Evolutionary conservation across 2,329 filamentous ascomycete species (phyloP).

Genomic region (Fusarium robinianum): DNA sequence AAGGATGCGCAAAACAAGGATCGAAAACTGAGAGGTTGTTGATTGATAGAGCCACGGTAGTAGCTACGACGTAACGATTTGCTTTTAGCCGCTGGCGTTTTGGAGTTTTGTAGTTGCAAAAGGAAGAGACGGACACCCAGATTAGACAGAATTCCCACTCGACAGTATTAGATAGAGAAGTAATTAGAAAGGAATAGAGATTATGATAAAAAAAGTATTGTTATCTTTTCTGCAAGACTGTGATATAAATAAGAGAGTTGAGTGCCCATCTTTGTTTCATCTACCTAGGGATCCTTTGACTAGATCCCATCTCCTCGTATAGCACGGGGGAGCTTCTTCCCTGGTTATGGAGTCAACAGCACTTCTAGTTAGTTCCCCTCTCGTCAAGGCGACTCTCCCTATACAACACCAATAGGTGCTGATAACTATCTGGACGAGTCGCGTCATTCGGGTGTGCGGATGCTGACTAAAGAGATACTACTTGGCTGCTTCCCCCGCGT

Average conservation of each 20-base stretch:
- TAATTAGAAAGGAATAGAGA: constrained; percentile 1
- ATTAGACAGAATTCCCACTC: constrained; percentile 1
- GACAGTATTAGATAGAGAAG: constrained; percentile 5
- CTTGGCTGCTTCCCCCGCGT: constrained; percentile 22
- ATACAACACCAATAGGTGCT: too few species aligned
- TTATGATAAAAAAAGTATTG: too few species aligned
- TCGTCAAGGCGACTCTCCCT: too few species aligned
- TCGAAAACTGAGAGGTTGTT: neutral
- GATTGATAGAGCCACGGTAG: neutral
- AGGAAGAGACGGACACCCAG: neutral
- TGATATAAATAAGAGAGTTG: too few species aligned
- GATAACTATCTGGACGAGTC: too few species aligned
- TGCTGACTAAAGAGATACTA: constrained; percentile 36
- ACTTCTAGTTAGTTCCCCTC: too few species aligned
- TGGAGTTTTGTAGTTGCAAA: neutral
- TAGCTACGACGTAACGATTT: constrained; percentile 9
- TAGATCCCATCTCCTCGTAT: too few species aligned
- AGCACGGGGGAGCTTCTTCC: too few species aligned
- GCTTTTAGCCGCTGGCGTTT: constrained; percentile 12
- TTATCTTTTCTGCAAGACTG: too few species aligned
- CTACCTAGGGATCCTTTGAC: too few species aligned
- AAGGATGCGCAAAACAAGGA: constrained; percentile 35
- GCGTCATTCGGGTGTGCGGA: constrained; percentile 29
- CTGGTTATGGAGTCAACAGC: too few species aligned
- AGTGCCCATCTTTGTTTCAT: too few species aligned